phyloP scores from a whole-genome alignment of 164 flowering plant genomes.

The Santalum album region DNA sequence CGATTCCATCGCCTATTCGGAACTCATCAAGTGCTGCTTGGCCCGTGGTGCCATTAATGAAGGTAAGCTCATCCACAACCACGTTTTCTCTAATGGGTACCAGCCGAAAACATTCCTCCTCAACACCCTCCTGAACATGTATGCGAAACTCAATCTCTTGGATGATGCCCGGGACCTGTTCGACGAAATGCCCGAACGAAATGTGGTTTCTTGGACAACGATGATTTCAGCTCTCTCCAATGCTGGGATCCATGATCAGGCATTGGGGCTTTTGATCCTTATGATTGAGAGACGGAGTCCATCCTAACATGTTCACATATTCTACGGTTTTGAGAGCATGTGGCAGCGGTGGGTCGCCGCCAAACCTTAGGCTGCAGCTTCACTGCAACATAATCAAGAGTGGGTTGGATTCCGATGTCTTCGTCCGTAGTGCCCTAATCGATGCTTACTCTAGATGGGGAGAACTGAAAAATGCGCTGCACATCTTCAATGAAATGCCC shows the following conservation, averaged over 20 bases:
- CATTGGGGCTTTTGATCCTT: constrained; percentile 37
- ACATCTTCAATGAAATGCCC: constrained; percentile 63
- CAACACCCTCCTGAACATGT: constrained; percentile 56
- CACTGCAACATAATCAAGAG: constrained; percentile 47
- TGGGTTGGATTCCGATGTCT: constrained; percentile 72
- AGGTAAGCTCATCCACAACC: constrained; percentile 48
- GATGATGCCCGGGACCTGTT: constrained; percentile 54
- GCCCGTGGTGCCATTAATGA: constrained; percentile 34
- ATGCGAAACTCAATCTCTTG: constrained; percentile 44
- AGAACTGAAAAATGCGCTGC: constrained; percentile 29
- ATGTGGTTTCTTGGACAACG: constrained; percentile 87
- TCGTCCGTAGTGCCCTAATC: constrained; percentile 71
- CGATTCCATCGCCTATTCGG: constrained; percentile 50
- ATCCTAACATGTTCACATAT: constrained; percentile 71
- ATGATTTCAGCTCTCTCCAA: constrained; percentile 61
- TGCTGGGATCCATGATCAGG: constrained; percentile 23
- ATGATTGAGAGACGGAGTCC: constrained; percentile 70
- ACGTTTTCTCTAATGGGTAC: constrained; percentile 48
- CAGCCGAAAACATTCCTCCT: constrained; percentile 49
- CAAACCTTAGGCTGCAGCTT: constrained; percentile 45
- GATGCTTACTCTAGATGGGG: constrained; percentile 74
- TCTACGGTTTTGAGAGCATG: constrained; percentile 74
- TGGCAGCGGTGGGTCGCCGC: constrained; percentile 13
- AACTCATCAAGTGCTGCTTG: constrained; percentile 68
- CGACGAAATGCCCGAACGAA: constrained; percentile 62